Evolutionary conservation across 2,329 filamentous ascomycete species (phyloP).

Genomic region (Triangularia setosa): DNA sequence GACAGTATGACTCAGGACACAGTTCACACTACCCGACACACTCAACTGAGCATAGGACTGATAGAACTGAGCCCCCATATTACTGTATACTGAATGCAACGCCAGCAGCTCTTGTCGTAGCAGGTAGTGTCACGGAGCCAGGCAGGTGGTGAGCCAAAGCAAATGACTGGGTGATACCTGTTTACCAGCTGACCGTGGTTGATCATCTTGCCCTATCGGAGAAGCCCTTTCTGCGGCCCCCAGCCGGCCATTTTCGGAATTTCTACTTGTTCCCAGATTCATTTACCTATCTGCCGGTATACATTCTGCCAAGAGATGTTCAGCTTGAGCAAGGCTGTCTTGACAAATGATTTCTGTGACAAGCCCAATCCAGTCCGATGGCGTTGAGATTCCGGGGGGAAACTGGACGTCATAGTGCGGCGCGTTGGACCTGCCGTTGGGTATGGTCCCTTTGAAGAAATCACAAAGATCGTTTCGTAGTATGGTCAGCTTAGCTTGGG

Average conservation of each 20-base stretch:
- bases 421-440: no score
- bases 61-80: constrained; percentile 15
- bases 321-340: background rate
- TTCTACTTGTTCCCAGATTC: background rate
- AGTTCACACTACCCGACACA: constrained; percentile 25
- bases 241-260: background rate
- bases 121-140: constrained; percentile 28
- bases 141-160: constrained; percentile 29
- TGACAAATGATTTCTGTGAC: background rate
- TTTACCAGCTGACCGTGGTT: background rate
- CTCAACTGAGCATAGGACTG: constrained; percentile 20
- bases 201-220: background rate
- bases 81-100: constrained; percentile 11
- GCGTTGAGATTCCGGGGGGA: background rate
- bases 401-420: no score
- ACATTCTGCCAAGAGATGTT: background rate
- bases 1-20: constrained; percentile 27
- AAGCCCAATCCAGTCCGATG: background rate
- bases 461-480: no score
- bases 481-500: no score
- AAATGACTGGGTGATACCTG: background rate
- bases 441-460: no score
- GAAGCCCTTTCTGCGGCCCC: background rate
- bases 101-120: constrained; percentile 10
- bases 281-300: background rate